Evolutionary conservation across 2,329 filamentous ascomycete genomes (phyloP).

Genomic region (Ascochyta rabiei): DNA sequence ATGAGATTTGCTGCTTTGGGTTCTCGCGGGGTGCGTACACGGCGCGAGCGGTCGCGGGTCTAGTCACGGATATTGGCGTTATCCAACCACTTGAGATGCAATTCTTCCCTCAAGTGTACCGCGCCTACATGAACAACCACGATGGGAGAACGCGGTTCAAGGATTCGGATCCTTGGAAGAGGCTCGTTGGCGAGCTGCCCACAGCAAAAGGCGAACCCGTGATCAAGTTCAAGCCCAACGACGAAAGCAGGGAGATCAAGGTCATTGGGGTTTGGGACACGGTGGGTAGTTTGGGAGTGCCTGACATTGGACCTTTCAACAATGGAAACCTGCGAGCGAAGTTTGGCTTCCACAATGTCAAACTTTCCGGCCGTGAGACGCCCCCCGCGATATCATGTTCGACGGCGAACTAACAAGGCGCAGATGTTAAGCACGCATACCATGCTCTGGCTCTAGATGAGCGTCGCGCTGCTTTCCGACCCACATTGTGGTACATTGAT

Average conservation of each 20-base stretch:
- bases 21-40: conserved; percentile 57
- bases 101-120: conserved; percentile 53
- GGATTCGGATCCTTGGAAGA: conserved; percentile 36
- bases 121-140: conserved; percentile 42
- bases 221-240: neutral
- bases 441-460: conserved; percentile 63
- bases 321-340: conserved; percentile 26
- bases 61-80: conserved; percentile 55
- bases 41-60: conserved; percentile 50
- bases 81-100: conserved; percentile 53
- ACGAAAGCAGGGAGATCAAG: conserved; percentile 44
- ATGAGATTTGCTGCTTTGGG: conserved; percentile 56
- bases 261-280: conserved; percentile 58
- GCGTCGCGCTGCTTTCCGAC: conserved; percentile 57
- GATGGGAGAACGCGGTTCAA: conserved; percentile 30
- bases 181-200: conserved; percentile 30
- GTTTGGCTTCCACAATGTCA: conserved; percentile 45
- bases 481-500: conserved; percentile 58
- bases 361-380: conserved; percentile 40
- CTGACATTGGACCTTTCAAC: conserved; percentile 48
- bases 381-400: neutral
- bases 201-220: conserved; percentile 18
- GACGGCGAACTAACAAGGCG: conserved; percentile 31
- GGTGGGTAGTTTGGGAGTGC: conserved; percentile 53
- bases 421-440: conserved; percentile 58